Evolutionary conservation across 176 grass and related monocot species (phyloP), one percentile per base, ranked within the genome.

Genomic region (Cenchrus fungigraminus): DNA sequence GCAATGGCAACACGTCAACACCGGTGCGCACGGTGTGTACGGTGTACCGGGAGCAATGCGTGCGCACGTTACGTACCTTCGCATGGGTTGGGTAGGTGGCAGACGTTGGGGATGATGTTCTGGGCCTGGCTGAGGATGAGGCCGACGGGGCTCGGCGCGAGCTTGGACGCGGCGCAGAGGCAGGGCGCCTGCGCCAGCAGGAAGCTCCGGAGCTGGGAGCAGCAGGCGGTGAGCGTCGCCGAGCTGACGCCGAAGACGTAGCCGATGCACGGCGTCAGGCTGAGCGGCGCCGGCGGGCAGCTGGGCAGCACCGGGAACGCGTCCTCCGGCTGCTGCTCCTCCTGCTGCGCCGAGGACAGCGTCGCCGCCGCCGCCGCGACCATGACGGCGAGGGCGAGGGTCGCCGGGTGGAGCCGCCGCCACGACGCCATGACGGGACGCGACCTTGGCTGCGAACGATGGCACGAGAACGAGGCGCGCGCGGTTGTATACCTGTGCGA

Each of bases 31-130:
- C 32, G 3, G 59, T 9, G 34, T 40, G 37, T 40, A 32, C 31
- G 31, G 37, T 40, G 37, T 40, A 40, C 37, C 37, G 4, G 37
- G 37, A 40, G 37, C 37, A 40, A 25, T 62, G 59, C n/a, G 19
- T 4, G 9, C 19, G 11, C 49, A 11, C 49, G 49, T 0, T 2
- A 65, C 44, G 81, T 91, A 96, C 94, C 91, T 0, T 90, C 77
- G 91, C 94, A 96, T 19, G 90, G 91, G 66, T n/a, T 82, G 65
- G 88, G 86, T 77, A 95, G 84, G 83, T 95, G 90, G 87, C 95
- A 98, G 71, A 91, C 82, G 87, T 90, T 93, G 34, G 95, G 95
- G 63, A 98, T 74, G 44, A 90, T 12, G 80, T 73, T 68, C 88
- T 93, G 95, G n/a, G 87, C 92, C 77, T 95, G 95, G 76, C 92